Percentiles rank a stretch among this genome's conserved stretches.
Conservation (phyloP, 2,329 filamentous ascomycete species). For the Verticillium dahliae region DNA sequence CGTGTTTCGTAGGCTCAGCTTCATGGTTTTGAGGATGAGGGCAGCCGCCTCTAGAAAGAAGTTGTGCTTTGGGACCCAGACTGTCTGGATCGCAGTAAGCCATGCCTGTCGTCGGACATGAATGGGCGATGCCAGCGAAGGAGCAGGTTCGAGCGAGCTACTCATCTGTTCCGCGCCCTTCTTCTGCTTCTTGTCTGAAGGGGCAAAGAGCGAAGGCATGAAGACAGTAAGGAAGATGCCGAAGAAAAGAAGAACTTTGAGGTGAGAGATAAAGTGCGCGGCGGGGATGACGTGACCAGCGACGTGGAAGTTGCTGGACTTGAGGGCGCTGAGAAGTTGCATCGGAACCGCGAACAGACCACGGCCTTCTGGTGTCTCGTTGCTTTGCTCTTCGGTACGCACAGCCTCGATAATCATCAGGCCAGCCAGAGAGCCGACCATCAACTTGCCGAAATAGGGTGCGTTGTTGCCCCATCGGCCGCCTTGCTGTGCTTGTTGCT, state of each 20-base stretch:
- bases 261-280: conserved; percentile 37
- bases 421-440: conserved; percentile 87
- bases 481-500: conserved; percentile 41
- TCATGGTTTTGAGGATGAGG: conserved; percentile 70
- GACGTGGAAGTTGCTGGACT: conserved; percentile 44
- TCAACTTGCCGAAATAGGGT: conserved; percentile 67
- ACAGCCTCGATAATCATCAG: conserved; percentile 87
- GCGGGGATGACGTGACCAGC: conserved; percentile 45
- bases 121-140: conserved; percentile 74
- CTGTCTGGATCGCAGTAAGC: conserved; percentile 87
- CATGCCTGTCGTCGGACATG: conserved; percentile 83
- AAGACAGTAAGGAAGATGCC: conserved; percentile 49
- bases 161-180: conserved; percentile 30
- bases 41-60: conserved; percentile 82
- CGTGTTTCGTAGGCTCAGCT: conserved; percentile 71
- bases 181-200: conserved; percentile 41
- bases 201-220: conserved; percentile 44
- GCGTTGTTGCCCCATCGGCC: conserved; percentile 46
- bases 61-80: conserved; percentile 83
- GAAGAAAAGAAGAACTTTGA: conserved; percentile 46
- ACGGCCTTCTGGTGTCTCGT: conserved; percentile 56
- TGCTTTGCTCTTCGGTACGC: conserved; percentile 57
- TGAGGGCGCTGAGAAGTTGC: conserved; percentile 44
- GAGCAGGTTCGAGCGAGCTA: conserved; percentile 43
- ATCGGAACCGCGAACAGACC: conserved; percentile 61